These are phyloP conservation scores for Yarrowia hollandica DNA, from an alignment of 805 yeast genomes.

Conservation along the genomic window DNA sequence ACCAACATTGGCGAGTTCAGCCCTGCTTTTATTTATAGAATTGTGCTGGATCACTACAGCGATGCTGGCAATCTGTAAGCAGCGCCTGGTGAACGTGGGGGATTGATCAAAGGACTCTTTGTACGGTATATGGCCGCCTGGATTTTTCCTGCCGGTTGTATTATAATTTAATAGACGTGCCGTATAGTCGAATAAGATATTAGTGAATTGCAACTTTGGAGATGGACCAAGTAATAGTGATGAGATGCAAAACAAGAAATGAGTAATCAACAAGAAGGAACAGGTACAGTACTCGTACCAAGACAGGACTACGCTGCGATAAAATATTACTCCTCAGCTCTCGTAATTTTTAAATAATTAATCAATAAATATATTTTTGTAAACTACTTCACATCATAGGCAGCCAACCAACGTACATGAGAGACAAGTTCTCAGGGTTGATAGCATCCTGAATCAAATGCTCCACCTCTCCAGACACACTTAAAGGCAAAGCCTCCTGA, in stretches of 20 bases:
- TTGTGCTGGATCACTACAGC: slow-evolving; percentile 90
- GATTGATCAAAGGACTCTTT: neutral
- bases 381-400: slow-evolving; percentile 52
- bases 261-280: too few relatives aligned
- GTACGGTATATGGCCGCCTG: too few relatives aligned
- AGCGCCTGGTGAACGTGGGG: neutral
- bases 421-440: slow-evolving; percentile 64
- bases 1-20: slow-evolving; percentile 96
- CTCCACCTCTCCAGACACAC: slow-evolving; percentile 92
- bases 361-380: too few relatives aligned
- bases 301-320: too few relatives aligned
- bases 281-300: too few relatives aligned
- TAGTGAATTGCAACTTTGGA: too few relatives aligned
- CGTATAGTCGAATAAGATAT: neutral
- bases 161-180: neutral
- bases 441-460: slow-evolving; percentile 81
- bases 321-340: too few relatives aligned
- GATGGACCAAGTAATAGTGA: too few relatives aligned
- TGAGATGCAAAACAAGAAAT: too few relatives aligned
- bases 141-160: too few relatives aligned
- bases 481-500: slow-evolving; percentile 79
- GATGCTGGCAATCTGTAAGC: slow-evolving; percentile 57
- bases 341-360: too few relatives aligned
- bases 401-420: slow-evolving; percentile 95
- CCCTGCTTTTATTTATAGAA: slow-evolving; percentile 92